Conservation (phyloP, 1,284 basidiomycete genomes). For the Malassezia brasiliensis region DNA sequence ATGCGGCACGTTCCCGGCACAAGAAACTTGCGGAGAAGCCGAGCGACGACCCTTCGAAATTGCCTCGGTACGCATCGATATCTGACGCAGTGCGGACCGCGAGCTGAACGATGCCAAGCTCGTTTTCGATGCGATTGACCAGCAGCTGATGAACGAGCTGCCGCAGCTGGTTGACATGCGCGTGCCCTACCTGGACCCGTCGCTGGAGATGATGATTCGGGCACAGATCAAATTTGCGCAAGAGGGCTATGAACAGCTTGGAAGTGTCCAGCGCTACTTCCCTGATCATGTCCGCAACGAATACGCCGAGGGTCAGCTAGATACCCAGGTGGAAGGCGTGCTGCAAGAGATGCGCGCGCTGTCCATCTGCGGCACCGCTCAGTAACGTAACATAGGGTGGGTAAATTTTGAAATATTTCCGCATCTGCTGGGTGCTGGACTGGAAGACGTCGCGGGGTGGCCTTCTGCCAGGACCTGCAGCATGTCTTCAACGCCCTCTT, state of each 20-base stretch:
- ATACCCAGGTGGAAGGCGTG: slow-evolving; percentile 69
- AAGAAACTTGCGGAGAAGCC: slow-evolving; percentile 85
- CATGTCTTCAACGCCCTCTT: slow-evolving; percentile 10
- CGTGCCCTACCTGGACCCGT: slow-evolving; percentile 94
- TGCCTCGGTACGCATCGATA: slow-evolving; percentile 60
- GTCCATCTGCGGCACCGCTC: slow-evolving; percentile 57
- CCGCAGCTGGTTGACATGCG: slow-evolving; percentile 87
- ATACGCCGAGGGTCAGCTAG: slow-evolving; percentile 90
- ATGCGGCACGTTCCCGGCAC: slow-evolving; percentile 65
- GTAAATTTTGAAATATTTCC: not conserved
- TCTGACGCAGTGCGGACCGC: slow-evolving; percentile 63
- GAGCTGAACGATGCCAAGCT: slow-evolving; percentile 88
- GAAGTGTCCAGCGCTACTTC: slow-evolving; percentile 77
- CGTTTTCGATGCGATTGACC: slow-evolving; percentile 84
- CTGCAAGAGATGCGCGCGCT: slow-evolving; percentile 92
- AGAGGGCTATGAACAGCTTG: slow-evolving; percentile 95
- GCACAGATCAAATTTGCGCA: slow-evolving; percentile 95
- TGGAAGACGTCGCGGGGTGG: too few relatives aligned
- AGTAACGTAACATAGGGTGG: slow-evolving; percentile 8
- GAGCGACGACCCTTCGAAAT: slow-evolving; percentile 78
- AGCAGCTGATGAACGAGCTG: slow-evolving; percentile 79
- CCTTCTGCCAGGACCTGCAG: too few relatives aligned
- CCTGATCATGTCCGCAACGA: slow-evolving; percentile 53
- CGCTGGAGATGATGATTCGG: slow-evolving; percentile 91
- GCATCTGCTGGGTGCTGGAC: too few relatives aligned